phyloP scores from a whole-genome alignment of 2,329 filamentous ascomycete genomes.

The Apiospora sp. region DNA sequence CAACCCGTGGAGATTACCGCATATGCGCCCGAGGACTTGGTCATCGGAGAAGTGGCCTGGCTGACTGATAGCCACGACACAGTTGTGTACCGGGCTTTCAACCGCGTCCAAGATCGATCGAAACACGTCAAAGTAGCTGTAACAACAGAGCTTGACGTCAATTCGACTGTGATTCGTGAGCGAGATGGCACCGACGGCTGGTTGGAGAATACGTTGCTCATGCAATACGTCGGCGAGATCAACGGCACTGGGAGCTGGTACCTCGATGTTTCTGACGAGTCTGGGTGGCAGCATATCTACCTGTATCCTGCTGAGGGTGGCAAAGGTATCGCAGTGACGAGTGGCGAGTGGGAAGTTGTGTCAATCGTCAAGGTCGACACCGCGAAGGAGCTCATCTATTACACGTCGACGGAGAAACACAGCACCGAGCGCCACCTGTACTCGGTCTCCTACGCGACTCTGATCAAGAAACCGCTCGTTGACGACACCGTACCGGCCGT shows the following conservation, averaged over 20 bases:
- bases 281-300: constrained; percentile 72
- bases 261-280: constrained; percentile 71
- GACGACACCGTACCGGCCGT: constrained; percentile 65
- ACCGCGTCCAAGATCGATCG: constrained; percentile 72
- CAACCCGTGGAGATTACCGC: constrained; percentile 60
- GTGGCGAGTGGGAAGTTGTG: constrained; percentile 71
- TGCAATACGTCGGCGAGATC: constrained; percentile 61
- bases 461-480: constrained; percentile 65
- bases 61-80: constrained; percentile 67
- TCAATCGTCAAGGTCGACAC: constrained; percentile 67
- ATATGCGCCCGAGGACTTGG: constrained; percentile 66
- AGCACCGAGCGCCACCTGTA: constrained; percentile 74
- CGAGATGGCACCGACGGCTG: constrained; percentile 67
- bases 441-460: constrained; percentile 66
- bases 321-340: constrained; percentile 64
- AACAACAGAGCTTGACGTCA: constrained; percentile 44
- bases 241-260: constrained; percentile 60
- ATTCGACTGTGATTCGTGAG: constrained; percentile 59
- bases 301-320: constrained; percentile 66
- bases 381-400: constrained; percentile 65
- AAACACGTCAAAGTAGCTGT: constrained; percentile 67
- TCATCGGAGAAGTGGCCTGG: constrained; percentile 75
- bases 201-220: constrained; percentile 66
- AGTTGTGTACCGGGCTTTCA: constrained; percentile 71
- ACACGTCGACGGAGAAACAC: constrained; percentile 69